Conservation (phyloP, 371 early-diverging fungal species). For the Mucor velutinosus region DNA sequence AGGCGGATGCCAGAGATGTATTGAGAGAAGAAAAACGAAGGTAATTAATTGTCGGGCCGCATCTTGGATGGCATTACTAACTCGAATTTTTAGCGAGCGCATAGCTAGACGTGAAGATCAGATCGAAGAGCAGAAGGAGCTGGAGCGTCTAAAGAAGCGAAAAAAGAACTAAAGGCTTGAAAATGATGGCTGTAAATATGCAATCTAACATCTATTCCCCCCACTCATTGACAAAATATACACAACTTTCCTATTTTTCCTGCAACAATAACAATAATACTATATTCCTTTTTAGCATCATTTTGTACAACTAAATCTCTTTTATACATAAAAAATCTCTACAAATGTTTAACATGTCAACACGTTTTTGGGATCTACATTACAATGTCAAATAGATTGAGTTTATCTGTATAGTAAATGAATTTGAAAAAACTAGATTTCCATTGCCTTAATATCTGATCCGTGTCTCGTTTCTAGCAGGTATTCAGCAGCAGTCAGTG, state of each 20-base stretch:
- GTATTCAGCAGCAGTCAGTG: no score
- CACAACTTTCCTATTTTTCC: not conserved
- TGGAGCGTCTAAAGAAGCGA: slow-evolving; percentile 65
- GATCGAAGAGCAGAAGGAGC: slow-evolving; percentile 63
- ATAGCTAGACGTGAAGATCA: slow-evolving; percentile 56
- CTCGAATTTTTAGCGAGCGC: slow-evolving; percentile 42
- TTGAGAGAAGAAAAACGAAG: slow-evolving; percentile 63
- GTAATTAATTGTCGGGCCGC: slow-evolving; percentile 17
- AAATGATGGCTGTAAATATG: slow-evolving; percentile 1
- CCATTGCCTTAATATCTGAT: no score
- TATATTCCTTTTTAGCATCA: not conserved
- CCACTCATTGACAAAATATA: not conserved
- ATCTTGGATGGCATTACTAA: not conserved
- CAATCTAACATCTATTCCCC: not conserved
- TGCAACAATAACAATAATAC: not conserved
- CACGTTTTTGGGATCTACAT: not conserved
- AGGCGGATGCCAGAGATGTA: slow-evolving; percentile 58
- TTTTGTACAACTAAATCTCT: not conserved
- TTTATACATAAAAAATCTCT: not conserved
- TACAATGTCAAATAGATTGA: no score
- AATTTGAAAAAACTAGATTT: no score
- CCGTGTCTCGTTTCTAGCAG: no score
- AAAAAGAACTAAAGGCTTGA: slow-evolving; percentile 31
- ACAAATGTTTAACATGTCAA: not conserved
- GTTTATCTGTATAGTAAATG: no score